phyloP scores from a whole-genome alignment of 768 basidiomycete genomes.

The Suillus decipiens region DNA sequence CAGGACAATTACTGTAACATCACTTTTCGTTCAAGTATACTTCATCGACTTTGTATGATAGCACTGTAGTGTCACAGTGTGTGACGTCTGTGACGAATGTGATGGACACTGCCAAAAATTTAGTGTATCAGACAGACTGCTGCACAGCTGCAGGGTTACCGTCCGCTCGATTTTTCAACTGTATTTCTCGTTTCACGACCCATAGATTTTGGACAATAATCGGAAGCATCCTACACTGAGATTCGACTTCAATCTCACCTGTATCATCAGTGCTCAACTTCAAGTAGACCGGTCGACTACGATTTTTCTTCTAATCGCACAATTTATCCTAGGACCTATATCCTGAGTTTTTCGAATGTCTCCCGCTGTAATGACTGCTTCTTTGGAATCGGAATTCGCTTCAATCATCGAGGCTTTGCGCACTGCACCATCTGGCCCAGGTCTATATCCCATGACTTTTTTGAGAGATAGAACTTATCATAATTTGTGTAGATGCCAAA shows the following conservation, averaged over 20 bases:
- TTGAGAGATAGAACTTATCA: conserved; percentile 6
- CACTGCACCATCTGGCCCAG: conserved; percentile 63
- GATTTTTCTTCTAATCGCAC: conserved; percentile 7
- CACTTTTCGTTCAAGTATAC: conserved; percentile 3
- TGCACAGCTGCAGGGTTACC: not conserved
- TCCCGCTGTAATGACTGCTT: conserved; percentile 51
- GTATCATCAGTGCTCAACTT: conserved; percentile 18
- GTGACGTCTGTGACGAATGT: not conserved
- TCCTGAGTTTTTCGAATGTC: conserved; percentile 43
- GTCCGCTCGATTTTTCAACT: not conserved
- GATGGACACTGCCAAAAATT: not conserved
- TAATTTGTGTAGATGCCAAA: conserved; percentile 66
- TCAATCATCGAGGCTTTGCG: conserved; percentile 48
- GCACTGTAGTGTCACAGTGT: not conserved
- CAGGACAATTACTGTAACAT: conserved; percentile 9
- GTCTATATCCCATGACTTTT: conserved; percentile 32
- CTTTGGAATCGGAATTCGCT: conserved; percentile 44
- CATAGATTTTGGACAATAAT: conserved; percentile 4
- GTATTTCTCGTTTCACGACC: conserved; percentile 2
- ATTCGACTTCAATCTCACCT: conserved; percentile 13
- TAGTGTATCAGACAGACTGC: not conserved
- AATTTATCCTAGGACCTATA: conserved; percentile 5
- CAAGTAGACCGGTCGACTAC: conserved; percentile 1
- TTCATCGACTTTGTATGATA: not conserved
- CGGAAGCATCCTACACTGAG: conserved; percentile 1